phyloP scores from a whole-genome alignment of 495 filamentous ascomycete genomes.

The Podospora sp. region DNA sequence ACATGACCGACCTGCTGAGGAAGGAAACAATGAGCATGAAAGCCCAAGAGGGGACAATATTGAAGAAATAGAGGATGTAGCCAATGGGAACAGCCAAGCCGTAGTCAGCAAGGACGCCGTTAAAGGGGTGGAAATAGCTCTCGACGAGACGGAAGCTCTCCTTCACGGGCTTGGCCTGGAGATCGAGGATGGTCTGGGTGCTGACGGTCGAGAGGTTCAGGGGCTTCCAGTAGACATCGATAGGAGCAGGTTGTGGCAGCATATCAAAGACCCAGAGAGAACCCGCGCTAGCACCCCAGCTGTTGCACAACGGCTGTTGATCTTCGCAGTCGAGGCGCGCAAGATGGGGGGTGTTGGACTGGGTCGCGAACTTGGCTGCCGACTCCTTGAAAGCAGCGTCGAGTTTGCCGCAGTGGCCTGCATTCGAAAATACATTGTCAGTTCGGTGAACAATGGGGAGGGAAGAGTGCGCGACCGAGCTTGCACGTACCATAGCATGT shows the following conservation, averaged over 20 bases:
- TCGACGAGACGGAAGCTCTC: constrained; percentile 62
- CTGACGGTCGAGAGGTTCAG: constrained; percentile 69
- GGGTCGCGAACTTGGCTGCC: constrained; percentile 64
- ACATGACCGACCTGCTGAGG: constrained; percentile 84
- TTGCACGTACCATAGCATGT: constrained; percentile 70
- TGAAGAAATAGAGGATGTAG: constrained; percentile 74
- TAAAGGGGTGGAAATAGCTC: constrained; percentile 78
- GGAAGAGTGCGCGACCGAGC: neutral
- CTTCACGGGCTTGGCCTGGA: constrained; percentile 65
- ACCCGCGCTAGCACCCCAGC: constrained; percentile 74
- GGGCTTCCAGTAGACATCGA: constrained; percentile 62
- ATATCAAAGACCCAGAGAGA: constrained; percentile 73
- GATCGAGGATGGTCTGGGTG: constrained; percentile 60
- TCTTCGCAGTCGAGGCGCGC: constrained; percentile 78
- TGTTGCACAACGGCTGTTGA: constrained; percentile 77
- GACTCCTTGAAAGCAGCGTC: constrained; percentile 63
- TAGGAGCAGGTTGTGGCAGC: constrained; percentile 52
- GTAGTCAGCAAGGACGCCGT: constrained; percentile 68
- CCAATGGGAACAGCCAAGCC: constrained; percentile 67
- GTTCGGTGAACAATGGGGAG: constrained; percentile 13
- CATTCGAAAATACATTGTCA: neutral
- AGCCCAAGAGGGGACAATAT: constrained; percentile 56
- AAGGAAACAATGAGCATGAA: constrained; percentile 83
- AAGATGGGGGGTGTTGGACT: constrained; percentile 68
- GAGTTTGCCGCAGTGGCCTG: constrained; percentile 50